Evolutionary conservation across 306 rosid species (phyloP), one percentile per base, ranked within the genome.

Genomic region (Prunus armeniaca): DNA sequence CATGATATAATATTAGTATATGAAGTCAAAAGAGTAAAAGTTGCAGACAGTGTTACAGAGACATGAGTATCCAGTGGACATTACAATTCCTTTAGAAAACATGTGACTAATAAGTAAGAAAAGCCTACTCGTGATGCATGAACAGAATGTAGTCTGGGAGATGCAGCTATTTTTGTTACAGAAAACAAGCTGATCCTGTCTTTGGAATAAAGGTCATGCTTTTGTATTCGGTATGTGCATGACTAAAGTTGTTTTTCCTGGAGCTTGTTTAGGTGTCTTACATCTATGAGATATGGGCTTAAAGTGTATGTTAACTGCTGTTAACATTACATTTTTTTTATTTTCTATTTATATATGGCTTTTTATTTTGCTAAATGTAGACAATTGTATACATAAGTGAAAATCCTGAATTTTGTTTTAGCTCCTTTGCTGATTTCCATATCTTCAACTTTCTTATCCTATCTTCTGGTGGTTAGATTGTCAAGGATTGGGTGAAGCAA

Each of bases 401-500:
- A 41, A 19, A 24, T 1, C 20, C 12, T 22, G n/a, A 20, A 17
- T 20, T 20, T 20, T 27, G 4, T 66, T 25, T 43, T 41, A 58
- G 11, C 14, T 11, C 4, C 17, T 47, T 17, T 65, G 13, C 22
- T 25, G 32, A 34, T 67, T 25, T 43, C 8, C n/a, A 1, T 9
- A 41, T 66, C 15, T 12, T 25, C 18, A 38, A 45, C 12, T 72
- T 62, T 71, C 12, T 8, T 46, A 19, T 51, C 30, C 72, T 28
- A 2, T 54, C 58, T 25, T 82, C 85, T 56, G 78, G 75, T 80
- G 89, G 89, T 73, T 84, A 93, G 98, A 86, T 89, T 84, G 96
- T 86, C 15, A 93, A 93, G 84, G 82, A 65, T 78, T 93, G 98
- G 98, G 98, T 93, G 86, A 91, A 91, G 90, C 93, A 84, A 80